Evolutionary conservation across 306 rosid species (phyloP), one percentile per base, ranked within the genome.

Genomic region (Cicer cuneatum): DNA sequence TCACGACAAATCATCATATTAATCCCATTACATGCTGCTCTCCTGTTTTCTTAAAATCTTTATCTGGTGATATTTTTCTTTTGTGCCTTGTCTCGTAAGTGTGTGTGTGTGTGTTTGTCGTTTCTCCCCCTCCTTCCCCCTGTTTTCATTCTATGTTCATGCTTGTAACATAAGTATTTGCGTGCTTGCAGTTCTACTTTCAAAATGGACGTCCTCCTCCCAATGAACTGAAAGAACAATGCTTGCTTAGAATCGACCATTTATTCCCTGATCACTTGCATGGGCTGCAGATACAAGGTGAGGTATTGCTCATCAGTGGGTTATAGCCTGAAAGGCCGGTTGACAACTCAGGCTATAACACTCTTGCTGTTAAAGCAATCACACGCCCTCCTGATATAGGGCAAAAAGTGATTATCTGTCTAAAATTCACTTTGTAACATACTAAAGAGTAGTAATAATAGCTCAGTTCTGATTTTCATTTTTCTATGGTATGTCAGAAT

Each of bases 231-330:
- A 92, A 89, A 78, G 97, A 90, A 37, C 97, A 90, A 69, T 92
- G 93, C 80, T 33, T 92, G 64, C 69, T 82, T 49, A 87, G 90
- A 79, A 72, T 76, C 45, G 87, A 92, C 80, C 96, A 86, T 53
- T 80, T 83, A 72, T 95, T 92, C 84, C 89, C 80, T 77, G 93
- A 87, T 66, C 92, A 92, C 82, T 6, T 57, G 52, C 89, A 90
- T 15, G 98, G 99, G 75, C 81, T 95, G 78, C 96, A 85, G 83
- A 85, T 95, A 42, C 87, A 86, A 63, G 99, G 99, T 95, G 81
- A 90, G 98, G 76, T 77, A 58, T 73, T 62, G 51, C 68, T 54
- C 71, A 76, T 78, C 58, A 72, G 52, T 73, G 66, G 57, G 75
- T 81, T 71, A 41, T 42, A 39, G 66, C 52, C 71, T 67, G 74